Percentiles rank a stretch among this genome's conserved stretches.
Conservation (phyloP, 108 stramenopile species). For the Skeletonema costatum region DNA sequence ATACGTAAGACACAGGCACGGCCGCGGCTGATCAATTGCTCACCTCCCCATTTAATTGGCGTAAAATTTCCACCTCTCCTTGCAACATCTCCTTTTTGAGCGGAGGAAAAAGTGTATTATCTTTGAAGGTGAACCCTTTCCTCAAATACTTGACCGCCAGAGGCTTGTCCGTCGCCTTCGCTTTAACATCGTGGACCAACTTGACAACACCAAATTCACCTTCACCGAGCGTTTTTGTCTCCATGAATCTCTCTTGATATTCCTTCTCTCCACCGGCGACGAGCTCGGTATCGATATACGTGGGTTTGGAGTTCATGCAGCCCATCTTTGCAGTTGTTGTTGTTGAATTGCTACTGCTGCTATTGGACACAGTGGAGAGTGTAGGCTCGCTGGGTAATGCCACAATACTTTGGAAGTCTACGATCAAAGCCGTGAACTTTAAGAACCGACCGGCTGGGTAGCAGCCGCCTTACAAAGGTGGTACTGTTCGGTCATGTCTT, state of each 20-base stretch:
- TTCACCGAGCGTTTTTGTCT: slow-evolving; percentile 68
- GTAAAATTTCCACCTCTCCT: slow-evolving; percentile 75
- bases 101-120: slow-evolving; percentile 77
- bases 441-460: too few species aligned
- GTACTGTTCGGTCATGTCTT: too few species aligned
- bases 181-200: slow-evolving; percentile 63
- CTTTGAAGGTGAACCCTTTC: slow-evolving; percentile 81
- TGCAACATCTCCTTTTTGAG: slow-evolving; percentile 68
- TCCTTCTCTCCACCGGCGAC: slow-evolving; percentile 61
- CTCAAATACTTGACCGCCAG: slow-evolving; percentile 73
- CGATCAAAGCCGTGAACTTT: too few species aligned
- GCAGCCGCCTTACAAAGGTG: too few species aligned
- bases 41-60: slow-evolving; percentile 54
- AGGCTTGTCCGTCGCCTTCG: slow-evolving; percentile 16
- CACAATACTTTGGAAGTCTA: too few species aligned
- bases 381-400: too few species aligned
- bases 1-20: neutral
- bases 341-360: neutral
- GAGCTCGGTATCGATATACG: slow-evolving; percentile 18
- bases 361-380: too few species aligned
- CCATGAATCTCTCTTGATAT: slow-evolving; percentile 68
- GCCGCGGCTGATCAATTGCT: neutral
- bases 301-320: slow-evolving; percentile 20
- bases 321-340: slow-evolving; percentile 15
- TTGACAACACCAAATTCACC: slow-evolving; percentile 87